Percentiles rank a stretch among this genome's conserved stretches.
These are phyloP conservation scores for Termitomyces sp. DNA, from an alignment of 768 basidiomycete genomes.

Conservation along the genomic window DNA sequence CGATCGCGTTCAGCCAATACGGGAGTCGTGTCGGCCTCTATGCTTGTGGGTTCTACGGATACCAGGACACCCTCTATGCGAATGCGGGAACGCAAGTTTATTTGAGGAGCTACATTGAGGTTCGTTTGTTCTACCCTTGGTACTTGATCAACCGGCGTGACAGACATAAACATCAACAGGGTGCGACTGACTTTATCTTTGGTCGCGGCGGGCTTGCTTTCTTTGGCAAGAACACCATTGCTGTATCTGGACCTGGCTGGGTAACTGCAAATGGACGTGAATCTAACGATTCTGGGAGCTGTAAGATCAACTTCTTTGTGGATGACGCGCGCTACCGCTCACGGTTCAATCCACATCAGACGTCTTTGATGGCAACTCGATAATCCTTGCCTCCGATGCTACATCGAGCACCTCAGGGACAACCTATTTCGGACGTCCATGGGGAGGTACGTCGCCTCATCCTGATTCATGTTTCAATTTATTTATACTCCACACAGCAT, in stretches of 20 bases:
- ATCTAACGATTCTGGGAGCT: conserved; percentile 42
- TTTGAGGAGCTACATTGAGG: conserved; percentile 44
- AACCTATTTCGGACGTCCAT: conserved; percentile 42
- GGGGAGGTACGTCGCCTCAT: conserved; percentile 31
- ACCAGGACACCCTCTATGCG: conserved; percentile 45
- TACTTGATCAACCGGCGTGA: no score
- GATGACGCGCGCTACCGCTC: background rate
- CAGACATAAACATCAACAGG: conserved; percentile 26
- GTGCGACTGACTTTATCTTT: conserved; percentile 50
- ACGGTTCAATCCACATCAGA: conserved; percentile 20
- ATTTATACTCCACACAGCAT: conserved; percentile 23
- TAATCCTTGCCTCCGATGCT: conserved; percentile 29
- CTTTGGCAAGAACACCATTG: conserved; percentile 49
- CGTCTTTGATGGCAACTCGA: conserved; percentile 41
- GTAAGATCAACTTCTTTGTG: conserved; percentile 25
- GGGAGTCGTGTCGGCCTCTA: conserved; percentile 42
- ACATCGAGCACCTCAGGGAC: conserved; percentile 3
- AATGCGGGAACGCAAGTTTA: conserved; percentile 48
- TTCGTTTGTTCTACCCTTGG: conserved; percentile 8
- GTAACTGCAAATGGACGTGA: conserved; percentile 47
- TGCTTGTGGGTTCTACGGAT: conserved; percentile 43
- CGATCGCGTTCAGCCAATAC: conserved; percentile 48
- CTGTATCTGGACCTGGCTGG: conserved; percentile 37
- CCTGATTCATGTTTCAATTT: background rate
- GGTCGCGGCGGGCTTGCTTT: conserved; percentile 41